Base-by-base conservation (phyloP, 2,329 filamentous ascomycete species). In the Pestalotiopsis fici region DNA sequence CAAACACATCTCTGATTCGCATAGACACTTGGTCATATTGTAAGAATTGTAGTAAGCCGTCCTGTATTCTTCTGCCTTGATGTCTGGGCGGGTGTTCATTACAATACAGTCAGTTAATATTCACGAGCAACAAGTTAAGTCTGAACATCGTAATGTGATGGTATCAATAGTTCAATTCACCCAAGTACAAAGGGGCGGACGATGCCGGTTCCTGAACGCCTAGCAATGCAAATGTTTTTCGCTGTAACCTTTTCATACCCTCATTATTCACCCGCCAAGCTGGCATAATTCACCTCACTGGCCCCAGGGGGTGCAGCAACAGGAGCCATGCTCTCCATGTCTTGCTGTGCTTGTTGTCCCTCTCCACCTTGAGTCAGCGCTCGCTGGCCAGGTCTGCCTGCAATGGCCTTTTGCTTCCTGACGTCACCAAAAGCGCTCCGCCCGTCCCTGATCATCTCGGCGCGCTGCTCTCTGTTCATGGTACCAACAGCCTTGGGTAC, bases 401-500 rank as follows among this genome's bases (percentile, higher is more conserved):
- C 76, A 25, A 79, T 74, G 0, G 76, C 74, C 69, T 73, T 78
- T 37, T 73, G 76, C 69, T 70, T 61, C 78, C 76, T 50, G 77
- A 78, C 67, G 80, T 81, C 74, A 78, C 83, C 69, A 69, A 86
- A 88, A 1, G 87, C 86, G 18, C 86, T 85, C 59, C 93, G 83
- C 2, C 92, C 95, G 74, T 97, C 94, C 43, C 90, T 88, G 25
- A 95, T 90, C 83, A 97, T 94, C 75, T 92, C 88, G 71, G 91
- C 86, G 56, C 95, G 88, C 78, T 97, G 88, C 65, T 98, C 94
- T 69, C 91, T 91, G 70, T 97, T 93, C 90, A 98, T 92, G 27
- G 89, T 97, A 66, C 97, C 96, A 66, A 99, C 86, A 1, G 95
- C 92, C 82, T 94, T 96, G 18, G 97, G 95, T 77, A 93, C 91